phyloP scores from a whole-genome alignment of 2,329 filamentous ascomycete genomes.

The Alternaria sp. region DNA sequence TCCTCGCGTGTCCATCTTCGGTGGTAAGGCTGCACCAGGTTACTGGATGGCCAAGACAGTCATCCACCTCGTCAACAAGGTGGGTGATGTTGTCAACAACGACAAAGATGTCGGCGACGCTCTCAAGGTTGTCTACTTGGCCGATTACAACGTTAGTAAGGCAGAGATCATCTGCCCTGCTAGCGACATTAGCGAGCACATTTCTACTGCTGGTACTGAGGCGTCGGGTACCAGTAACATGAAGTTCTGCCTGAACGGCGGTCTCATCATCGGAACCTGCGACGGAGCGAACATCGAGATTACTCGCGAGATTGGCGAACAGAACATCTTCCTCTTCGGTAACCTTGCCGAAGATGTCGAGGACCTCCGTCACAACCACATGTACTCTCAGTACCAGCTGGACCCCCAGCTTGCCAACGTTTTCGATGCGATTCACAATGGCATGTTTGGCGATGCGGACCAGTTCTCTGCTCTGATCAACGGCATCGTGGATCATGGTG shows the following conservation, averaged over 20 bases:
- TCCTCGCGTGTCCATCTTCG: constrained; percentile 93
- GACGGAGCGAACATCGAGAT: constrained; percentile 99
- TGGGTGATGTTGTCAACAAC: constrained; percentile 88
- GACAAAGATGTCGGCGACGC: constrained; percentile 91
- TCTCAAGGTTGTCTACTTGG: constrained; percentile 95
- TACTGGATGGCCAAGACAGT: constrained; percentile 99
- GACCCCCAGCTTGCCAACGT: constrained; percentile 80
- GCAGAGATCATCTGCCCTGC: constrained; percentile 95
- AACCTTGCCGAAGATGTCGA: constrained; percentile 96
- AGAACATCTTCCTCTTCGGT: constrained; percentile 98
- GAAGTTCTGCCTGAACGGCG: constrained; percentile 98
- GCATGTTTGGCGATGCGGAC: constrained; percentile 78
- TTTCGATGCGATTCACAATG: constrained; percentile 80
- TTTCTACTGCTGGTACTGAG: constrained; percentile 96
- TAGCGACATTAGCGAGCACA: constrained; percentile 96
- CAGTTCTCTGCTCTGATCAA: constrained; percentile 84
- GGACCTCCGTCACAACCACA: constrained; percentile 88
- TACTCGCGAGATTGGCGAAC: constrained; percentile 92
- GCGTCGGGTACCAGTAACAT: constrained; percentile 92
- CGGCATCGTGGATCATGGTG: constrained; percentile 88
- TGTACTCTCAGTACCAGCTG: constrained; percentile 79
- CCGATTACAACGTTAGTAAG: constrained; percentile 99
- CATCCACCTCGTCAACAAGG: constrained; percentile 94
- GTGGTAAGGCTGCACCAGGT: constrained; percentile 94
- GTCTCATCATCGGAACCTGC: constrained; percentile 95